Percentiles rank a stretch among this genome's conserved stretches.
phyloP scores from a whole-genome alignment of 75 land plant species.

The Selaginella tamariscina region DNA sequence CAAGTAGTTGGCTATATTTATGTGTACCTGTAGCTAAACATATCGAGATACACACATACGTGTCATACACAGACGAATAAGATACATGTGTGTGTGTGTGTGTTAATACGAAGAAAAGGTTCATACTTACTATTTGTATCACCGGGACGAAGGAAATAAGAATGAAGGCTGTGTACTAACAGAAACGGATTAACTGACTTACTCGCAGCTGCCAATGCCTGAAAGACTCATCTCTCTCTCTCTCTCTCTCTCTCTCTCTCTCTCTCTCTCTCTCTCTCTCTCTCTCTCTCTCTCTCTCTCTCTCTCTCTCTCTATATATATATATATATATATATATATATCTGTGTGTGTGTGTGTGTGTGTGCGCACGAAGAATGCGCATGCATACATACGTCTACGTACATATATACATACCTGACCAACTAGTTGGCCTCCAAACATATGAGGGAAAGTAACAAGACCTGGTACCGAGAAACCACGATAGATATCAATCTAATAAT shows the following conservation, averaged over 20 bases:
- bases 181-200: neutral
- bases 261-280: conserved; percentile 14
- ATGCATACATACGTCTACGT: no score
- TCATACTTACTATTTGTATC: neutral
- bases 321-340: no score
- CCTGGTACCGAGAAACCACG: neutral
- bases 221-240: conserved; percentile 11
- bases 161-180: neutral
- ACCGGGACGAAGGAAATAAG: neutral
- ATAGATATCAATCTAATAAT: neutral
- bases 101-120: neutral
- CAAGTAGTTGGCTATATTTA: no score
- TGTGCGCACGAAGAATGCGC: neutral
- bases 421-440: neutral
- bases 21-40: no score
- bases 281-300: conserved; percentile 4
- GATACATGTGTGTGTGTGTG: no score
- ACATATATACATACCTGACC: neutral
- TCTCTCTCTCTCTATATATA: no score
- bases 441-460: neutral
- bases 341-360: conserved; percentile 7
- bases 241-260: conserved; percentile 14
- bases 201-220: neutral
- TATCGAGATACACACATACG: no score
- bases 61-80: neutral